Conservation (phyloP, 495 filamentous ascomycete genomes). For the Penicillium canescens region DNA sequence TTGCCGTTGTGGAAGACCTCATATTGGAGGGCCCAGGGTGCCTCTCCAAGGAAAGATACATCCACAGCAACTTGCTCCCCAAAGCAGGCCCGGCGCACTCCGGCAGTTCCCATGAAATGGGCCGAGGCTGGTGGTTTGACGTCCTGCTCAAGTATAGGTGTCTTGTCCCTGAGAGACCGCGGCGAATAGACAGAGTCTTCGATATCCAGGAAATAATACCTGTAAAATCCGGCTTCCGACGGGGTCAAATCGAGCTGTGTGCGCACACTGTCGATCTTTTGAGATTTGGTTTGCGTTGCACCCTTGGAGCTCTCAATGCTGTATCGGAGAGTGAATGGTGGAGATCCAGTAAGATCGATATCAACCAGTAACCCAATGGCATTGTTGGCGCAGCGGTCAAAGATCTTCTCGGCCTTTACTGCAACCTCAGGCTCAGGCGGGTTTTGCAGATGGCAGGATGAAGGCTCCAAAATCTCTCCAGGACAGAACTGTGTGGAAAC, state of each 20-base stretch:
- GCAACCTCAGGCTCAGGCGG: constrained; percentile 82
- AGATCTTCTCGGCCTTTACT: constrained; percentile 73
- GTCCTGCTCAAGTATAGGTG: constrained; percentile 72
- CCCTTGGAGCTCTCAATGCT: constrained; percentile 62
- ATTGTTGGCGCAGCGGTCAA: constrained; percentile 91
- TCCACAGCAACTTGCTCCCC: constrained; percentile 74
- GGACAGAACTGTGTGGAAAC: constrained; percentile 77
- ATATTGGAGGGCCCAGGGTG: constrained; percentile 88
- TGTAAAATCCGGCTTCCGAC: constrained; percentile 75
- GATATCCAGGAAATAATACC: constrained; percentile 79
- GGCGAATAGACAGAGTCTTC: constrained; percentile 75
- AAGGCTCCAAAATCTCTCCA: constrained; percentile 88
- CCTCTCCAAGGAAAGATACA: constrained; percentile 74
- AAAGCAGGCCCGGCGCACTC: constrained; percentile 67
- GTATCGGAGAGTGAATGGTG: constrained; percentile 80
- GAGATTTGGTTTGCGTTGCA: constrained; percentile 25
- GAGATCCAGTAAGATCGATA: constrained; percentile 84
- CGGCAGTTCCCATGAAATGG: constrained; percentile 51
- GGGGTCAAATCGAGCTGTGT: constrained; percentile 85
- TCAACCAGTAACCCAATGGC: constrained; percentile 87
- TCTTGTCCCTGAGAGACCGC: constrained; percentile 49
- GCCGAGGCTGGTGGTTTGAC: constrained; percentile 91
- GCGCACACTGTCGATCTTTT: constrained; percentile 64
- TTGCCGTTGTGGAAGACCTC: constrained; percentile 91
- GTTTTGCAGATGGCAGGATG: constrained; percentile 85